Evolutionary conservation across 2,329 filamentous ascomycete genomes (phyloP), one percentile per base, ranked within the genome.

Genomic region (Raffaelea deltoideospora): DNA sequence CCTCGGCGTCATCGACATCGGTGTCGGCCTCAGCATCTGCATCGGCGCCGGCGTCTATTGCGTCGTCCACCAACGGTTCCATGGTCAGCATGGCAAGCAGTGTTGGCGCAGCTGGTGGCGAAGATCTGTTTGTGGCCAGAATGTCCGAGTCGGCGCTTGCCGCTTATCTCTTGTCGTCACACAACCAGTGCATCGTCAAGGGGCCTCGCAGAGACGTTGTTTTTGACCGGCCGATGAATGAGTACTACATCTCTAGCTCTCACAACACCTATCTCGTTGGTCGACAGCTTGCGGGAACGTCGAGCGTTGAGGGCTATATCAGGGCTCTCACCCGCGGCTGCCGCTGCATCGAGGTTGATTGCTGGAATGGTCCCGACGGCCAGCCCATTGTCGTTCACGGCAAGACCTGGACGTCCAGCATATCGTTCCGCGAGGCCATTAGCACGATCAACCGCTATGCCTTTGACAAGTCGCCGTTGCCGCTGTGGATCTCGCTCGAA

Each of bases 201-300:
- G 66, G 70, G 42, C 69, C 72, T n/a, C 57, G 69, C 11, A n/a
- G n/a, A n/a, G 60, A 73, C 21, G 73, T 76, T 38, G 63, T 63
- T 6, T 72, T 95, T 37, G 76, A 93, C 51, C 75, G 82, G 19
- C 90, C 90, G 0, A 64, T 96, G 54, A 94, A 93, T 53, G 88
- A 96, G 53, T 98, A 98, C 57, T 95, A 86, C 63, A 90, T 98
- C 46, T 96, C 88, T 1, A 95, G 87, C 61, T 96, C 90, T 2
- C 90, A 98, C 65, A 98, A 98, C 58, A 98, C 90, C 0, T 98
- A 98, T 51, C 76, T 98, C 1, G 67, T 92, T 5, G 90, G 90
- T 13, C 78, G 87, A 37, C 90, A 98, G 55, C 78, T 96, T 3
- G 80, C 77, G 10, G 88, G 88, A 21, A 73, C 82, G 31, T 95